Percentiles rank a stretch among this genome's conserved stretches.
These are phyloP conservation scores for Leccinum pellstonianum DNA, from an alignment of 768 basidiomycete species.

Conservation along the genomic window DNA sequence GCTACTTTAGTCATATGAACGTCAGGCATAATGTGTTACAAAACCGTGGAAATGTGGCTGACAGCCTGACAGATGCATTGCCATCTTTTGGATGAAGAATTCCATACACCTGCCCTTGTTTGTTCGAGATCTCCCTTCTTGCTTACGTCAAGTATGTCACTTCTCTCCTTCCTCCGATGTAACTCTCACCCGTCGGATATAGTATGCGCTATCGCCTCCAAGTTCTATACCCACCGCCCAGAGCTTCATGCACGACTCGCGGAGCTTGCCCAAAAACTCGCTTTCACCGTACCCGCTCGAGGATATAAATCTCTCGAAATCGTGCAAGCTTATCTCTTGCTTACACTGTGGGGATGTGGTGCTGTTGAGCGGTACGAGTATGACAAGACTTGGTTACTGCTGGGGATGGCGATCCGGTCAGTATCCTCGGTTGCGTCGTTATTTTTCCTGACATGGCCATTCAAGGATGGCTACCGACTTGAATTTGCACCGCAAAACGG, in stretches of 20 bases:
- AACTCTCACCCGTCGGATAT: conserved; percentile 5
- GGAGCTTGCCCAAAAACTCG: conserved; percentile 82
- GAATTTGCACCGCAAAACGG: conserved; percentile 89
- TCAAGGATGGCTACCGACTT: conserved; percentile 92
- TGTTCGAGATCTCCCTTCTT: conserved; percentile 95
- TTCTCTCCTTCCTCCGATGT: not conserved
- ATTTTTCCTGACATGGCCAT: conserved; percentile 11
- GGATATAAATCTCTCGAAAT: conserved; percentile 95
- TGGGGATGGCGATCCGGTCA: conserved; percentile 84
- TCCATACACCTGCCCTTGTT: conserved; percentile 92
- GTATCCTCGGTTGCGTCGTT: conserved; percentile 15
- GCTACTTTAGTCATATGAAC: conserved; percentile 75
- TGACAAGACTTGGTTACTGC: conserved; percentile 87
- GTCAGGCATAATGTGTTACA: conserved; percentile 40
- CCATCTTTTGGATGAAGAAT: conserved; percentile 78
- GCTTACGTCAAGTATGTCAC: conserved; percentile 78
- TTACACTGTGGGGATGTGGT: conserved; percentile 88
- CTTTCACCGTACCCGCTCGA: conserved; percentile 80
- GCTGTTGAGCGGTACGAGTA: conserved; percentile 97
- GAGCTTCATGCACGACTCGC: conserved; percentile 79
- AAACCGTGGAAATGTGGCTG: conserved; percentile 7
- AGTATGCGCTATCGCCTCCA: conserved; percentile 96
- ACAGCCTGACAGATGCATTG: conserved; percentile 60
- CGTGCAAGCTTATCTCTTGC: conserved; percentile 90
- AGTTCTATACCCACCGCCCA: conserved; percentile 79